Percentiles rank a stretch among this genome's conserved stretches.
Evolutionary conservation across 1,284 basidiomycete species (phyloP).

Genomic region (Vanrija humicola): DNA sequence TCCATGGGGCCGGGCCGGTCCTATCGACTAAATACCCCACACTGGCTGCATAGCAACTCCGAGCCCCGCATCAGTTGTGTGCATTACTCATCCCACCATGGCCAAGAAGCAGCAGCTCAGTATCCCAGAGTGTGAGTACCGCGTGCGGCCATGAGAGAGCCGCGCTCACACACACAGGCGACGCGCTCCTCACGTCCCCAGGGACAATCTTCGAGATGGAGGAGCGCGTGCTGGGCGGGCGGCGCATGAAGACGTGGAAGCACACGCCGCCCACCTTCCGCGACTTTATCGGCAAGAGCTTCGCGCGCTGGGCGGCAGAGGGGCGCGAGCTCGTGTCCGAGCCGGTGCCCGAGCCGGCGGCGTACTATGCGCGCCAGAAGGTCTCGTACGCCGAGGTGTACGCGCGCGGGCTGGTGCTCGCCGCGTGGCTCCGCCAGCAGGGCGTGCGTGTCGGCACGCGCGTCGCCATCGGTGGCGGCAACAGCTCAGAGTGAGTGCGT

Average conservation of each 20-base stretch:
- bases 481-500: constrained; percentile 18
- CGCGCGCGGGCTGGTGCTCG: constrained; percentile 17
- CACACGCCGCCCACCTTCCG: constrained; percentile 33
- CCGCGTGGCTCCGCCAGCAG: constrained; percentile 26
- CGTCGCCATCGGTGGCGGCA: constrained; percentile 36
- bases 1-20: no score
- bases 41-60: no score
- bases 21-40: no score
- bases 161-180: constrained; percentile 21
- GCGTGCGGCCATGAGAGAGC: no score
- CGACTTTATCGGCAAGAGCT: constrained; percentile 19
- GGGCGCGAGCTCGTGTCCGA: constrained; percentile 28
- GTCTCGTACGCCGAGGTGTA: constrained; percentile 30
- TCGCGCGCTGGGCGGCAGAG: constrained; percentile 13
- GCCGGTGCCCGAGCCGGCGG: constrained; percentile 9
- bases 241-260: constrained; percentile 33
- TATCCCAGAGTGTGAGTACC: no score
- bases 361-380: constrained; percentile 5
- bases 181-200: constrained; percentile 33
- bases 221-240: constrained; percentile 25
- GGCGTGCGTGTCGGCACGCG: constrained; percentile 29
- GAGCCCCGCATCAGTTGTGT: no score
- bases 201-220: constrained; percentile 42
- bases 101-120: no score
- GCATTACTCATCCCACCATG: no score